Evolutionary conservation across 139 green algal genomes (phyloP), one percentile per base, ranked within the genome.

Genomic region (Pleodorina starrii): DNA sequence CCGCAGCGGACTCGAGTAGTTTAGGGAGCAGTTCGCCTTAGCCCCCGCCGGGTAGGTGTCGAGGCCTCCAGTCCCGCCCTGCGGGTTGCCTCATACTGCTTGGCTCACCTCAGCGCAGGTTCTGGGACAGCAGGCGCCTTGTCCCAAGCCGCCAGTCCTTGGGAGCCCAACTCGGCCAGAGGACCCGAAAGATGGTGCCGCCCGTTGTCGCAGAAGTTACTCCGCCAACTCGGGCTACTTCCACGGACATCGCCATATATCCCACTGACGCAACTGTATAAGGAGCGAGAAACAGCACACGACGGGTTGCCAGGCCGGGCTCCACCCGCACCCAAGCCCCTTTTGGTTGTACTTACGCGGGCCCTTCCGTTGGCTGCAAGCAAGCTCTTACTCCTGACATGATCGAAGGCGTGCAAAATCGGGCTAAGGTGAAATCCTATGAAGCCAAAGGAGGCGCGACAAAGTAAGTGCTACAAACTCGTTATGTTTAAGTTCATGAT

Each of bases 191-290:
- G 4, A 43, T 88, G 82, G 11, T 17, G 4, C 21, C 82, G 50
- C 44, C 82, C 82, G 14, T 40, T 2, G 43, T 88, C 82, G 66
- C 82, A 88, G 32, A 88, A 88, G 68, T 88, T 88, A 23, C 32
- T 32, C 1, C 66, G 44, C 63, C 66, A 88, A 36, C 7, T 71
- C 2, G 82, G 63, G 19, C 32, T 42, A 44, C 63, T 71, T 1
- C 82, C 82, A 14, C 27, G 19, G 1, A 88, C 66, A 32, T 50
- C 66, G 2, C 82, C 82, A 51, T 88, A 88, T 6, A 32, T 5
- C 4, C 12, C 40, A 72, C 17, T 46, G 21, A 76, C 59, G 25
- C 80, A 76, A 21, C 80, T 86, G 59, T 40, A 86, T 11, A 23
- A 10, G 9, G 21, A 48, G 51, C 0, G n/a, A n/a, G n/a, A n/a